Conservation (phyloP, 352 stramenopile genomes). For the Pilasporangium apinafurcum region DNA sequence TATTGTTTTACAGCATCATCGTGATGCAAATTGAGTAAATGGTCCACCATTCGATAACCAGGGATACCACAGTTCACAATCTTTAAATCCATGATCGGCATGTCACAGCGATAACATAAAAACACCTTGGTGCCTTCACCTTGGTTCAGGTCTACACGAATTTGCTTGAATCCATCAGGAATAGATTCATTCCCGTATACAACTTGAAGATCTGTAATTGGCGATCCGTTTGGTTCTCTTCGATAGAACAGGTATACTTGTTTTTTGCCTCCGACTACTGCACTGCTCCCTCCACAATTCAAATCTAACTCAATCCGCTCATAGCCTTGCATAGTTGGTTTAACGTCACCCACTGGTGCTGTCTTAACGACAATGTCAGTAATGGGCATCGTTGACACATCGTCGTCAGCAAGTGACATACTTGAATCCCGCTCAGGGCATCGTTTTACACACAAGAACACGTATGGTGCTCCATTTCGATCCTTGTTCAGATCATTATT, state of each 20-base stretch:
- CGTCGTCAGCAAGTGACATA: constrained; percentile 18
- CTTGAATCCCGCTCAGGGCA: constrained; percentile 37
- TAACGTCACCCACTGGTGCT: constrained; percentile 39
- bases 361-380: constrained; percentile 81
- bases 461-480: constrained; percentile 62
- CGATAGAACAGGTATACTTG: constrained; percentile 83
- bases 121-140: constrained; percentile 78
- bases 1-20: constrained; percentile 73
- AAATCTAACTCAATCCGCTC: constrained; percentile 79
- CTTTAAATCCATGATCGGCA: constrained; percentile 84
- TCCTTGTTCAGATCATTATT: constrained; percentile 87
- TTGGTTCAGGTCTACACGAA: constrained; percentile 84
- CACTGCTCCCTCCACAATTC: constrained; percentile 54
- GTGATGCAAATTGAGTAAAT: constrained; percentile 64
- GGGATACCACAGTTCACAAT: constrained; percentile 80
- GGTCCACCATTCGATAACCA: constrained; percentile 78
- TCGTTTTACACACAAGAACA: constrained; percentile 79
- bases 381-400: constrained; percentile 41
- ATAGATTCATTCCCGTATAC: constrained; percentile 73
- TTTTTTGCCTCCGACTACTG: constrained; percentile 55
- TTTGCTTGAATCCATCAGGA: constrained; percentile 85
- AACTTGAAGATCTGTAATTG: constrained; percentile 81
- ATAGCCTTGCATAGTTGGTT: constrained; percentile 61
- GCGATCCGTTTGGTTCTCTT: constrained; percentile 66
- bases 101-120: constrained; percentile 84